phyloP scores from a whole-genome alignment of 768 basidiomycete species.

The Kwoniella dendrophila region DNA sequence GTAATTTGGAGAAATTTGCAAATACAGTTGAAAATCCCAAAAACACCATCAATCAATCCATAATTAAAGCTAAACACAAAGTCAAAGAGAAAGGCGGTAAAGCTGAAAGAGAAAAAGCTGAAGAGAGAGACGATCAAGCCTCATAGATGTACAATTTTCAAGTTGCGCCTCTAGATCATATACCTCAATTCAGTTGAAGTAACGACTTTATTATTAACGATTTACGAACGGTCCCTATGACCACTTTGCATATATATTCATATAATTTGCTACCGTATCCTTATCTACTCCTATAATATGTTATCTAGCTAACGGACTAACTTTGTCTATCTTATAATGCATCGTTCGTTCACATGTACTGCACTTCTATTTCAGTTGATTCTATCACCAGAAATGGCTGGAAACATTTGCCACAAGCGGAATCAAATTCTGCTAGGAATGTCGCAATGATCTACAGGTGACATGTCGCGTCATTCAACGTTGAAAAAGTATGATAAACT shows the following conservation, averaged over 20 bases:
- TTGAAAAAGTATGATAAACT: not conserved
- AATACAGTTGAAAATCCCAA: constrained; percentile 32
- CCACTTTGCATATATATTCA: not conserved
- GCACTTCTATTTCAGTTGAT: too few species aligned
- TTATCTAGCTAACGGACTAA: too few species aligned
- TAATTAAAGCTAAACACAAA: constrained; percentile 12
- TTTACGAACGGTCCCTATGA: too few species aligned
- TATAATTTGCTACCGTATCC: too few species aligned
- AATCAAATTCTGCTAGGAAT: constrained; percentile 1
- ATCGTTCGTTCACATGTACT: too few species aligned
- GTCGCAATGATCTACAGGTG: not conserved
- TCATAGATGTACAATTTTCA: too few species aligned
- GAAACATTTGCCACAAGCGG: constrained; percentile 2
- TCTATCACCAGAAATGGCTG: constrained; percentile 2
- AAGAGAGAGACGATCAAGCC: constrained; percentile 23
- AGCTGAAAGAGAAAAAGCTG: constrained; percentile 22
- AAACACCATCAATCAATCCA: constrained; percentile 1
- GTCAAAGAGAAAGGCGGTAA: constrained; percentile 12
- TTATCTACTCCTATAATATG: too few species aligned
- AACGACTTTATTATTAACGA: too few species aligned
- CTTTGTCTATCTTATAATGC: too few species aligned
- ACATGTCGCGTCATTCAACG: constrained; percentile 5
- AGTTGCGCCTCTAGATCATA: too few species aligned
- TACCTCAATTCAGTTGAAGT: too few species aligned
- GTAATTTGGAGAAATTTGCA: constrained; percentile 26